Evolutionary conservation across 73 alveolate genomes (phyloP).

Genomic region (Paramecium primaurelia): DNA sequence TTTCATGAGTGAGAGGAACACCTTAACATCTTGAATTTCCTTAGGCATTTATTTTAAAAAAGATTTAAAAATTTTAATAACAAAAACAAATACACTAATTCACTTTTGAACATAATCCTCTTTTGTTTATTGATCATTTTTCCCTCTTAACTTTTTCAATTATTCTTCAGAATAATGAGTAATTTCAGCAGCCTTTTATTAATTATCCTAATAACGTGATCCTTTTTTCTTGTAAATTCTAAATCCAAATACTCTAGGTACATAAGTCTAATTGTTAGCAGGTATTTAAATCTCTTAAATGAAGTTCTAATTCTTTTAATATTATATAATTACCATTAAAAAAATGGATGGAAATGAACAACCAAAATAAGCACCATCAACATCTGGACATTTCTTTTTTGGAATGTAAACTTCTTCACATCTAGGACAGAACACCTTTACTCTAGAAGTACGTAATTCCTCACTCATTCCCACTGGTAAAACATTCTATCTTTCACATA

Average conservation of each 20-base stretch:
- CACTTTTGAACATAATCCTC: constrained; percentile 17
- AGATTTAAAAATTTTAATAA: constrained; percentile 39
- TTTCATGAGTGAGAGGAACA: constrained; percentile 14
- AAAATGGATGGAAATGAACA: constrained; percentile 84
- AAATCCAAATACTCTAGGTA: constrained; percentile 91
- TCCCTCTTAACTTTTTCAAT: constrained; percentile 54
- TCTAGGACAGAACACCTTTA: constrained; percentile 95
- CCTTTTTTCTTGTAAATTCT: constrained; percentile 89
- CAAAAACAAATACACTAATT: neutral
- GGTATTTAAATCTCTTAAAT: constrained; percentile 32
- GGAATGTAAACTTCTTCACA: constrained; percentile 98
- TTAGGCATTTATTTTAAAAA: constrained; percentile 40
- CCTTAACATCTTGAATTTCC: constrained; percentile 35
- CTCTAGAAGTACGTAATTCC: constrained; percentile 94
- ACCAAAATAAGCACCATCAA: constrained; percentile 97
- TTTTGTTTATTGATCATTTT: constrained; percentile 26
- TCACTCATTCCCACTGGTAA: constrained; percentile 96
- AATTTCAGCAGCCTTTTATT: constrained; percentile 49
- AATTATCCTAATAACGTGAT: constrained; percentile 73
- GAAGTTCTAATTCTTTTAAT: constrained; percentile 2
- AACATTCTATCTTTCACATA: constrained; percentile 91
- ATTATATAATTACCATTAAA: constrained; percentile 26
- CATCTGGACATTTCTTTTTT: constrained; percentile 78
- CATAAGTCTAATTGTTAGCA: constrained; percentile 63
- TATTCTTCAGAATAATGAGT: constrained; percentile 61